These are phyloP conservation scores for Symbiodinium natans DNA, from an alignment of 73 alveolate species.

Conservation along the genomic window DNA sequence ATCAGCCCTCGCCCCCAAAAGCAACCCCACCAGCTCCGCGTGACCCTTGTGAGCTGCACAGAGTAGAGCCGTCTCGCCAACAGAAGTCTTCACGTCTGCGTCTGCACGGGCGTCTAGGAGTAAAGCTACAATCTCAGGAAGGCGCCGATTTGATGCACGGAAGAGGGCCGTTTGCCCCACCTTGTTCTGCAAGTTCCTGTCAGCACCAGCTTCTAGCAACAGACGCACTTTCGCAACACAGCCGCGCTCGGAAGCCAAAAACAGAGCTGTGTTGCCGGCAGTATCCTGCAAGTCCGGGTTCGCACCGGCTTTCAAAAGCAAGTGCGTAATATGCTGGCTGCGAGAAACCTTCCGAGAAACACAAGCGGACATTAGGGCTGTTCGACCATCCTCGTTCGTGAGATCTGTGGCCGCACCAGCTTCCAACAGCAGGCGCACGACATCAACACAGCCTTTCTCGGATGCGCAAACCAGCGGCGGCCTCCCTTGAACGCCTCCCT, in stretches of 20 bases:
- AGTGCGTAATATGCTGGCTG: conserved; percentile 95
- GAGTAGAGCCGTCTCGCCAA: neutral
- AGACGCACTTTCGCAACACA: neutral
- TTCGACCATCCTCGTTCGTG: conserved; percentile 70
- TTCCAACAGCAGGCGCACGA: neutral
- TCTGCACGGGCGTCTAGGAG: conserved; percentile 1
- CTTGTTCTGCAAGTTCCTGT: neutral
- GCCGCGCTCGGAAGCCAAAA: neutral
- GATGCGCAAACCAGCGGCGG: too few species aligned
- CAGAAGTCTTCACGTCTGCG: neutral
- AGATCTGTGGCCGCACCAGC: neutral
- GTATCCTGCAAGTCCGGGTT: neutral
- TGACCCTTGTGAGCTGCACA: neutral
- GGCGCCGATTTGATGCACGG: neutral
- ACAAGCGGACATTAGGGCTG: conserved; percentile 97
- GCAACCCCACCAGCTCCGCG: neutral
- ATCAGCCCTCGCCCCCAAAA: neutral
- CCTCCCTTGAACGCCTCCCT: too few species aligned
- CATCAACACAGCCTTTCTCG: neutral
- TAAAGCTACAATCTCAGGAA: neutral
- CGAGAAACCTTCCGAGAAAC: too few species aligned
- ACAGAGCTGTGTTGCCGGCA: neutral
- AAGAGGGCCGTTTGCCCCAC: neutral
- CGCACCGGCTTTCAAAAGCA: conserved; percentile 96
- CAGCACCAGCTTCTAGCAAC: neutral